Percentiles rank a stretch among this genome's conserved stretches.
Evolutionary conservation across 2,329 filamentous ascomycete genomes (phyloP).

Genomic region (Diaporthe humulicola): DNA sequence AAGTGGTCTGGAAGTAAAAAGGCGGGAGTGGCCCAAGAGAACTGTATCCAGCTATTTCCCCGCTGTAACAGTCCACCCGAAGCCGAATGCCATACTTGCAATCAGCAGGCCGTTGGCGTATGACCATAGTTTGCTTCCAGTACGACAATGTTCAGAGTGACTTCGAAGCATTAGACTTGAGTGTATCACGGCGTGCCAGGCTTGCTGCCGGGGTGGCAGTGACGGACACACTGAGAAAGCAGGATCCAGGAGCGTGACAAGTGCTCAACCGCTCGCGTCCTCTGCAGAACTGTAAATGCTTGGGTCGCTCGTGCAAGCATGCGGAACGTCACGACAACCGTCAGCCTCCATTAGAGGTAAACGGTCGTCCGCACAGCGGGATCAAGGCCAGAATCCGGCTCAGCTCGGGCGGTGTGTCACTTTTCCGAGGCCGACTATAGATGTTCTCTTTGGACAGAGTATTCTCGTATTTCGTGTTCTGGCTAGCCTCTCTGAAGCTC

Average conservation of each 20-base stretch:
- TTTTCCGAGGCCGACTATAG: background rate
- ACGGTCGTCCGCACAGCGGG: background rate
- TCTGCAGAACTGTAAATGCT: background rate
- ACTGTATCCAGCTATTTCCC: background rate
- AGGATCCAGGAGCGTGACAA: background rate
- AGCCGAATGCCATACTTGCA: background rate
- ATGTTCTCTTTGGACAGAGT: background rate
- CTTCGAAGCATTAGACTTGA: background rate
- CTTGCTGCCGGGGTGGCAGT: background rate
- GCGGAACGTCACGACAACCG: conserved; percentile 1
- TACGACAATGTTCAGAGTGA: background rate
- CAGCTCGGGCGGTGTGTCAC: background rate
- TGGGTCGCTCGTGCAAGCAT: background rate
- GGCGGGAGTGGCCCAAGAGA: background rate
- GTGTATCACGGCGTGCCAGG: background rate
- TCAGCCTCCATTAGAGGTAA: conserved; percentile 5
- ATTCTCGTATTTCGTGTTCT: background rate
- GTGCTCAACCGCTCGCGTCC: background rate
- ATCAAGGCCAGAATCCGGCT: background rate
- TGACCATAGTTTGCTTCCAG: conserved; percentile 1
- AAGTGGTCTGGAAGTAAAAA: background rate
- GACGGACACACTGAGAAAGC: background rate
- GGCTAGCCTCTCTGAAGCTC: background rate
- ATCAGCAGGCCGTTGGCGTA: background rate
- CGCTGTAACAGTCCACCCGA: conserved; percentile 3